Conservation (phyloP, 306 rosid species). For the Pterocarpus santalinus region DNA sequence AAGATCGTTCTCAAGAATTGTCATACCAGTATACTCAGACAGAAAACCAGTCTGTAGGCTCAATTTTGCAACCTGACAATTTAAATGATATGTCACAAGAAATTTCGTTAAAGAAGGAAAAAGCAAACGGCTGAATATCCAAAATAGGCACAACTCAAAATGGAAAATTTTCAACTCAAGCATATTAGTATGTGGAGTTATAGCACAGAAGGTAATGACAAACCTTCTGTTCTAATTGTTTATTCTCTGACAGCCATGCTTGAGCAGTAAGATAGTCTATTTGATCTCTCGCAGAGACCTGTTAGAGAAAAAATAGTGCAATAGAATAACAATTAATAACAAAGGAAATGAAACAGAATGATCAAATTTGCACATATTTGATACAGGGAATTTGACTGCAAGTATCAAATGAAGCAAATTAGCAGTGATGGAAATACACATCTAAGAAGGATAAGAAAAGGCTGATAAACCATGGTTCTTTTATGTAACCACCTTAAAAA, state of each 20-base stretch:
- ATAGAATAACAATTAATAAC: background rate
- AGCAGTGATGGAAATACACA: background rate
- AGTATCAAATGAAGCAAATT: conserved; percentile 27
- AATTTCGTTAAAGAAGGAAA: background rate
- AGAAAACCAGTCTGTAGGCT: conserved; percentile 67
- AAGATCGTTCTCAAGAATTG: conserved; percentile 49
- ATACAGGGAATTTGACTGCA: conserved; percentile 7
- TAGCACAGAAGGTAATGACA: conserved; percentile 37
- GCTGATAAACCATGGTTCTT: conserved; percentile 11
- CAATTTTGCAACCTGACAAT: conserved; percentile 66
- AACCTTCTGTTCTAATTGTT: conserved; percentile 76
- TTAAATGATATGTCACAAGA: conserved; percentile 4
- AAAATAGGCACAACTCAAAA: background rate
- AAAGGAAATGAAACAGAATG: background rate
- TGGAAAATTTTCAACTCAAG: conserved; percentile 20
- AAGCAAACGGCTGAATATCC: conserved; percentile 4
- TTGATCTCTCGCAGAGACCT: conserved; percentile 77
- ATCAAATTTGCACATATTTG: background rate
- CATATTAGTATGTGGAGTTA: background rate
- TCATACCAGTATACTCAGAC: conserved; percentile 73
- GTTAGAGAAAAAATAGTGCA: conserved; percentile 39
- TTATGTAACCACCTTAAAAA: background rate
- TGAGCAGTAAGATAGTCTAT: conserved; percentile 73
- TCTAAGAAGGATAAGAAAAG: background rate
- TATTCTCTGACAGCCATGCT: conserved; percentile 76